Evolutionary conservation across 345 rosid species (phyloP), one percentile per base, ranked within the genome.

Genomic region (Eucalyptus tenuipes): DNA sequence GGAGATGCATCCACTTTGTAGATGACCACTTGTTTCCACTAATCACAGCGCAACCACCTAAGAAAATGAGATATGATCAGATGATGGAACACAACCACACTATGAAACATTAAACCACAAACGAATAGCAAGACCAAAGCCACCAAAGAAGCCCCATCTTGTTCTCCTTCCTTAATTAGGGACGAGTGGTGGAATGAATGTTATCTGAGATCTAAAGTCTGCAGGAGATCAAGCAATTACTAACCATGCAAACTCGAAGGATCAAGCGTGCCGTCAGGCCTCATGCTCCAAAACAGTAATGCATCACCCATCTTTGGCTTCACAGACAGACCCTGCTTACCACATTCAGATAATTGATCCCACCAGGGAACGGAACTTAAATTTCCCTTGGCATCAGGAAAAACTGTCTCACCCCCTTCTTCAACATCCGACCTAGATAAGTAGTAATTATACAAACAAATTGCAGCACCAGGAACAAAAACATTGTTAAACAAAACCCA

Each of bases 361-460:
- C 96, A 97, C 96, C 95, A 94, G 8, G 96, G 95, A 16, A 93
- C 96, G 25, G 95, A 87, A 86, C 95, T 96, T 88, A 91, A 85
- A 90, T 96, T 96, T 92, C 93, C 92, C 87, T 89, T 92, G 86
- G 97, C 97, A 52, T 91, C 88, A 87, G 99, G 99, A 91, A 97
- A 97, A 88, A 96, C 94, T 6, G 99, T 97, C 92, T 97, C 99
- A 55, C 99, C 99, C 48, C 98, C 99, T 94, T 96, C 98, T 93
- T 97, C 99, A 90, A 96, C 98, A 92, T 96, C 99, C 29, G 98
- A 96, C 92, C 99, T 97, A 92, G 89, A 91, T 33, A 64, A 88
- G 55, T 87, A 88, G 42, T 50, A 37, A 59, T n/a, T 79, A 87
- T 8, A 85, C 66, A 49, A 86, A 87, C 20, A 68, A 59, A 57